Evolutionary conservation across 164 flowering plant genomes (phyloP).

Genomic region (Cinnamomum chago): DNA sequence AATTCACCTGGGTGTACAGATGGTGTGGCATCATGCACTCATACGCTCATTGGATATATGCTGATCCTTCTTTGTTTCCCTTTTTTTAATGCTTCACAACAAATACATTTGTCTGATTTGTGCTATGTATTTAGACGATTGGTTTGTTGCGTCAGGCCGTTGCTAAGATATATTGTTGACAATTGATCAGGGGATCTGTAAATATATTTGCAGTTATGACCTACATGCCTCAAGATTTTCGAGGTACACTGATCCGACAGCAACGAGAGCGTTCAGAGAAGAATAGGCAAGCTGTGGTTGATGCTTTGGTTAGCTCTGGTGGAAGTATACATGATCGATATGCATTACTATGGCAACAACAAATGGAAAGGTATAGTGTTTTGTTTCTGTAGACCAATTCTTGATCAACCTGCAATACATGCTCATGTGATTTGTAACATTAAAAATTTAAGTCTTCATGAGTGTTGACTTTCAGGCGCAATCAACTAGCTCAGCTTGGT

Average conservation of each 20-base stretch:
- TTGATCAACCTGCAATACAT: not conserved
- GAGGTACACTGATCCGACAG: conserved; percentile 84
- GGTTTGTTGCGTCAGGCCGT: conserved; percentile 10
- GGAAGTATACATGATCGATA: conserved; percentile 82
- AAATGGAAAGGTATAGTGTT: conserved; percentile 78
- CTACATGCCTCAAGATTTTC: conserved; percentile 98
- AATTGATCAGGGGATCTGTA: conserved; percentile 28
- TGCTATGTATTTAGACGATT: conserved; percentile 3
- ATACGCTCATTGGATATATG: not conserved
- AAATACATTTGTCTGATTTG: not conserved
- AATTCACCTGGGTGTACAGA: not conserved
- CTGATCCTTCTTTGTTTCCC: not conserved
- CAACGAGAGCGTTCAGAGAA: conserved; percentile 96
- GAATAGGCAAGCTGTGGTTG: conserved; percentile 83
- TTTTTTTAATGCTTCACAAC: not conserved
- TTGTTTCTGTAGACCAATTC: conserved; percentile 10
- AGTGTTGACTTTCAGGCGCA: conserved; percentile 51
- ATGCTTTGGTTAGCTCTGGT: conserved; percentile 74
- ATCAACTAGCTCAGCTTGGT: conserved; percentile 90
- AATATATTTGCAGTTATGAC: conserved; percentile 80
- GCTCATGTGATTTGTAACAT: not conserved
- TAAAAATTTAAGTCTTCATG: conserved; percentile 5
- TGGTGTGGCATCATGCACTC: not conserved
- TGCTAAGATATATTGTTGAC: conserved; percentile 22
- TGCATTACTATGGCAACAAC: conserved; percentile 90